Conservation (phyloP, 164 flowering plant species). For the Akebia trifoliata region DNA sequence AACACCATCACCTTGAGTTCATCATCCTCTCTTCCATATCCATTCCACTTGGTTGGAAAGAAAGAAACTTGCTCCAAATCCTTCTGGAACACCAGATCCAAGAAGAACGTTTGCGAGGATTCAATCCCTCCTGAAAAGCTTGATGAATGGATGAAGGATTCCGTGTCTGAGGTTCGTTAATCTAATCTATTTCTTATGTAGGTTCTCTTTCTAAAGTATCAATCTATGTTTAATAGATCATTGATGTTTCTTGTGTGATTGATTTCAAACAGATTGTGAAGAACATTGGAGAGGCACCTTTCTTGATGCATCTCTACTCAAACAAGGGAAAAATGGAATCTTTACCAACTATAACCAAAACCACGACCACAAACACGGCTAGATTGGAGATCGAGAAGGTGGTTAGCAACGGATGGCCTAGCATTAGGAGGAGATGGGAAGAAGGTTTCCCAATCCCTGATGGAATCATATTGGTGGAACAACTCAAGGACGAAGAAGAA, state of each 20-base stretch:
- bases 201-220: not conserved
- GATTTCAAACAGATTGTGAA: conserved; percentile 26
- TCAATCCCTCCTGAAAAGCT: conserved; percentile 13
- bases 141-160: conserved; percentile 26
- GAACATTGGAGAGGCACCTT: conserved; percentile 30
- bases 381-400: conserved; percentile 20
- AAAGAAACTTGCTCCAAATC: not conserved
- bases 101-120: not conserved
- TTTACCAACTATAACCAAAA: not conserved
- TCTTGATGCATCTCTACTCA: conserved; percentile 28
- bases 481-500: conserved; percentile 15
- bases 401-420: conserved; percentile 22
- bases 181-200: not conserved
- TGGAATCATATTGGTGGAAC: conserved; percentile 33
- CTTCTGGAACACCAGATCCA: not conserved
- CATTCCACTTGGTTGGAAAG: too few relatives aligned
- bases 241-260: not conserved
- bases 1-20: too few relatives aligned
- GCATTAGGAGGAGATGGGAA: conserved; percentile 23
- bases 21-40: not conserved
- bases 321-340: conserved; percentile 1
- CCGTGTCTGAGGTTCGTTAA: conserved; percentile 23
- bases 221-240: not conserved
- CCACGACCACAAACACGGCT: too few relatives aligned
- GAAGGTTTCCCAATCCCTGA: conserved; percentile 18